Percentiles rank a stretch among this genome's conserved stretches.
These are phyloP conservation scores for Saprolegnia parasitica DNA, from an alignment of 352 stramenopile genomes.

Conservation along the genomic window DNA sequence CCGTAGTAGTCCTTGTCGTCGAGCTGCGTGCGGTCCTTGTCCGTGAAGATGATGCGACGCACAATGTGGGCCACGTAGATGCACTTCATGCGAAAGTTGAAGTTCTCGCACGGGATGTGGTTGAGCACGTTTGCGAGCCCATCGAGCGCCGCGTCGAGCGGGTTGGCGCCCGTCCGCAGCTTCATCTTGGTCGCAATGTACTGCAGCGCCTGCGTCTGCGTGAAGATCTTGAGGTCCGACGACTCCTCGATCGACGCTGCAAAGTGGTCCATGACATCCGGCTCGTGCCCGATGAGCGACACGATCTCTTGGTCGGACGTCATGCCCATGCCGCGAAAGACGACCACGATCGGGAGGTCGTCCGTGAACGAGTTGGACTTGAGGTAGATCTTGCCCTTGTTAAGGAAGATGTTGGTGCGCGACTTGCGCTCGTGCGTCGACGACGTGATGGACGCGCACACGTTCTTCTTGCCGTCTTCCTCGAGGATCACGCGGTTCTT, in stretches of 20 bases:
- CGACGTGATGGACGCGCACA: slow-evolving; percentile 95
- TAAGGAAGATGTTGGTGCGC: slow-evolving; percentile 95
- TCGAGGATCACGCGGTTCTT: slow-evolving; percentile 99
- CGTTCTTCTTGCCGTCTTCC: slow-evolving; percentile 90
- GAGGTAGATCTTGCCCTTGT: slow-evolving; percentile 95
- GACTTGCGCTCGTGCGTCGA: slow-evolving; percentile 99
- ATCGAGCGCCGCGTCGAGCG: slow-evolving; percentile 95
- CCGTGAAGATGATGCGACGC: slow-evolving; percentile 83
- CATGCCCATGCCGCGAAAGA: slow-evolving; percentile 97
- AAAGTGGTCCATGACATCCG: slow-evolving; percentile 92
- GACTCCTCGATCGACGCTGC: slow-evolving; percentile 95
- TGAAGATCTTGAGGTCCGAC: slow-evolving; percentile 93
- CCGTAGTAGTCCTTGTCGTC: slow-evolving; percentile 99
- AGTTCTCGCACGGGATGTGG: slow-evolving; percentile 97
- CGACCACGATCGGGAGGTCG: slow-evolving; percentile 96
- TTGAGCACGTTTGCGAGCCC: slow-evolving; percentile 98
- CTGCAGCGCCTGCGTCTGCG: slow-evolving; percentile 91
- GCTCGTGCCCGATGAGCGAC: slow-evolving; percentile 91
- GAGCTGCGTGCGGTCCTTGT: slow-evolving; percentile 84
- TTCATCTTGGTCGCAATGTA: slow-evolving; percentile 98
- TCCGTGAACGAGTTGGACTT: slow-evolving; percentile 98
- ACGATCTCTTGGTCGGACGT: slow-evolving; percentile 99
- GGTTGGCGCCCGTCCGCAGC: slow-evolving; percentile 49
- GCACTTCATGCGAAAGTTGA: slow-evolving; percentile 96
- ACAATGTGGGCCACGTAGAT: slow-evolving; percentile 99